Percentiles rank a stretch among this genome's conserved stretches.
These are phyloP conservation scores for Cyanidioschyzon merolae DNA, from an alignment of 23 red algal species.

Conservation along the genomic window DNA sequence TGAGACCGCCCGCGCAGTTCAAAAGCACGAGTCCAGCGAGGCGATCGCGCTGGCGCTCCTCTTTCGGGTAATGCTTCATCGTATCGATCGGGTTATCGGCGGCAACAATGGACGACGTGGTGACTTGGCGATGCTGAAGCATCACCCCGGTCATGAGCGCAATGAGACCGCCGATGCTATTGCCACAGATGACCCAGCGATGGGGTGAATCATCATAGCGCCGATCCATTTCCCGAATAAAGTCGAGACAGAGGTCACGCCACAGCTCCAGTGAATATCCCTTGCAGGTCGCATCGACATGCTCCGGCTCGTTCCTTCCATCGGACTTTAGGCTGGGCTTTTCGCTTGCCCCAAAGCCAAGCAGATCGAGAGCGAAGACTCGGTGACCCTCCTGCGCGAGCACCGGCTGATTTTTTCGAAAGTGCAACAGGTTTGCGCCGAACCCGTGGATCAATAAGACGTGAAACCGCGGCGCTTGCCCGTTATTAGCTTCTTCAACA, in stretches of 20 bases:
- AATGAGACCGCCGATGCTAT: conserved; percentile 72
- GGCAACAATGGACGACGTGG: background rate
- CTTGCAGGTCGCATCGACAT: background rate
- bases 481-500: conserved; percentile 11
- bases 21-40: conserved; percentile 44
- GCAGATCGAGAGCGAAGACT: conserved; percentile 80
- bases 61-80: too few relatives aligned
- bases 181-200: conserved; percentile 67
- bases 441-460: conserved; percentile 93
- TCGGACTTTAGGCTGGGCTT: conserved; percentile 21
- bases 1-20: conserved; percentile 91
- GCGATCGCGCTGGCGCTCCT: background rate
- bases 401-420: conserved; percentile 60
- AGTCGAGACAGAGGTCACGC: conserved; percentile 52
- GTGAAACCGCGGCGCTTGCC: conserved; percentile 1
- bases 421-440: conserved; percentile 68
- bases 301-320: background rate
- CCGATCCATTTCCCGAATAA: conserved; percentile 38
- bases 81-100: background rate
- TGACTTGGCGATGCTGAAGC: conserved; percentile 10
- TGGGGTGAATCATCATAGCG: background rate
- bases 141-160: conserved; percentile 46
- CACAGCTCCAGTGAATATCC: conserved; percentile 68
- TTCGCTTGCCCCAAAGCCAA: conserved; percentile 80
- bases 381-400: conserved; percentile 40